These are phyloP conservation scores for Vitis amurensis DNA, from an alignment of 164 flowering plant genomes.

Conservation along the genomic window DNA sequence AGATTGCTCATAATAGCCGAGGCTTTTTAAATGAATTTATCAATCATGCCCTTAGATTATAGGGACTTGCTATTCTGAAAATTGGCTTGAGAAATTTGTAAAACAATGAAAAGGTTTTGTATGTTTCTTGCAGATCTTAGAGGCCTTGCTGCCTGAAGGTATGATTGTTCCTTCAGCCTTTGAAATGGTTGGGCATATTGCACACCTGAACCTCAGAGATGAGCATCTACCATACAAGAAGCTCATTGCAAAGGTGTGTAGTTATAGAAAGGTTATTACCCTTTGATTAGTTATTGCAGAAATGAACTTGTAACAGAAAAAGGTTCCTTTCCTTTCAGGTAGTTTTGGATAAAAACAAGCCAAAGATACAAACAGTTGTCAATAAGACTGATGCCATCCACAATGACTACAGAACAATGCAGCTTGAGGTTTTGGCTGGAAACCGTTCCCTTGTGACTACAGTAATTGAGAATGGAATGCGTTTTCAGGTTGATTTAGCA, in stretches of 20 bases:
- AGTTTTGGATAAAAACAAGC: conserved; percentile 83
- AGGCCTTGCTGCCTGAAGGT: conserved; percentile 73
- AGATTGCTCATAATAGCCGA: no score
- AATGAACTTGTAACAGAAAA: conserved; percentile 8
- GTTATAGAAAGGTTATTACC: neutral
- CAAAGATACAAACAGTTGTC: conserved; percentile 92
- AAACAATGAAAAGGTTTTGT: neutral
- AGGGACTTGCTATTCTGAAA: neutral
- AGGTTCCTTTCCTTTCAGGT: conserved; percentile 48
- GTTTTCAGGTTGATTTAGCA: conserved; percentile 80
- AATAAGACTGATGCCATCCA: conserved; percentile 83
- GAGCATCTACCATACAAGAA: conserved; percentile 84
- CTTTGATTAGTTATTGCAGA: neutral
- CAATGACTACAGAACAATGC: conserved; percentile 91
- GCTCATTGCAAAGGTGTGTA: conserved; percentile 78
- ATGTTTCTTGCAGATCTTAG: conserved; percentile 62
- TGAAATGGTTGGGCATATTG: conserved; percentile 93
- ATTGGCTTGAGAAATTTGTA: neutral
- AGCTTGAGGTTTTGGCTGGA: conserved; percentile 93
- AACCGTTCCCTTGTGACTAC: conserved; percentile 84
- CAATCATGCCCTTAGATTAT: neutral
- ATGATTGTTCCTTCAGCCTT: conserved; percentile 75
- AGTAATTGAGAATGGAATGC: conserved; percentile 80
- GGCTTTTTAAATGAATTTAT: neutral
- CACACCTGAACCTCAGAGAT: conserved; percentile 82